These are phyloP conservation scores for Yamadazyma sp. DNA, from an alignment of 805 yeast species.

Conservation along the genomic window DNA sequence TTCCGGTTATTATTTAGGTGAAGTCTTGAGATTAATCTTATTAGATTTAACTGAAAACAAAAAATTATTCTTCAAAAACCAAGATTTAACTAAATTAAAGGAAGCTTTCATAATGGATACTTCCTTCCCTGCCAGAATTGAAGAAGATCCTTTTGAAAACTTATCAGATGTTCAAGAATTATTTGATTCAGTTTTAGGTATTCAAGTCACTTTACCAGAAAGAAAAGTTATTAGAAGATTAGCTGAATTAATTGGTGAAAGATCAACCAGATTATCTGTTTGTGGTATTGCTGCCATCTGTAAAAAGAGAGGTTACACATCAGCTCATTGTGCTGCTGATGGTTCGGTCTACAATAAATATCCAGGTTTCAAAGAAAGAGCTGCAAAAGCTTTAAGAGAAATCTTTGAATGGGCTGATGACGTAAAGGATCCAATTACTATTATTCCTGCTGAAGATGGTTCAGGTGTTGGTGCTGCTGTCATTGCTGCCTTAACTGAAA, in stretches of 20 bases:
- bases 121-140: slow-evolving; percentile 81
- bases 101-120: slow-evolving; percentile 80
- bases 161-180: slow-evolving; percentile 69
- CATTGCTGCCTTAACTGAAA: slow-evolving; percentile 90
- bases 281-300: slow-evolving; percentile 96
- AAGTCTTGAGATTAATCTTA: slow-evolving; percentile 75
- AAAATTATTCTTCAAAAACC: slow-evolving; percentile 65
- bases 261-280: slow-evolving; percentile 88
- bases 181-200: slow-evolving; percentile 55
- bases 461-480: slow-evolving; percentile 98
- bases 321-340: slow-evolving; percentile 92
- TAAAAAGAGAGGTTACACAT: slow-evolving; percentile 72
- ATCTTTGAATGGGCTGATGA: slow-evolving; percentile 73
- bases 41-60: slow-evolving; percentile 61
- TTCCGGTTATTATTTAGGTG: slow-evolving; percentile 95
- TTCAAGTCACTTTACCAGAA: slow-evolving; percentile 71
- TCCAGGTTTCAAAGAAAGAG: slow-evolving; percentile 88
- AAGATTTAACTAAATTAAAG: slow-evolving; percentile 62
- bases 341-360: slow-evolving; percentile 94
- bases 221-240: slow-evolving; percentile 77
- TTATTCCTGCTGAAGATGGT: slow-evolving; percentile 96
- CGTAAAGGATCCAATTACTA: slow-evolving; percentile 72
- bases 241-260: slow-evolving; percentile 84
- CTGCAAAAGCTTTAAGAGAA: slow-evolving; percentile 83
- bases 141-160: slow-evolving; percentile 85